Percentiles rank a stretch among this genome's conserved stretches.
Conservation (phyloP, 148 eudicot genomes). For the Dianthus caryophyllus region DNA sequence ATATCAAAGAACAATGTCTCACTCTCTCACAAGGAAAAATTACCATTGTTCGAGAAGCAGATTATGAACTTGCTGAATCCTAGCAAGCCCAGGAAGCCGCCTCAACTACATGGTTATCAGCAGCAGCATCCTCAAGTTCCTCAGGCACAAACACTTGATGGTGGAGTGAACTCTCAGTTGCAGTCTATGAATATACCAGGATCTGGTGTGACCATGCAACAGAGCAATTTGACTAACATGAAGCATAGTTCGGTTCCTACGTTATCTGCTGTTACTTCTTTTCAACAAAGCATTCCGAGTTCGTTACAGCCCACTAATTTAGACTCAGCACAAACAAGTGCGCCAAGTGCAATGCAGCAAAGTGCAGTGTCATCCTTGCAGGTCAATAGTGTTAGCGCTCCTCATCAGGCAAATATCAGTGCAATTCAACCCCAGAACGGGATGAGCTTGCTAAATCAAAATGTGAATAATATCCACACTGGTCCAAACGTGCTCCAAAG, state of each 20-base stretch:
- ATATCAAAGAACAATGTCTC: constrained; percentile 42
- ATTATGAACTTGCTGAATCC: constrained; percentile 50
- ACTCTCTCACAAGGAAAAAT: constrained; percentile 51
- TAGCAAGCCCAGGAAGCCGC: constrained; percentile 57
- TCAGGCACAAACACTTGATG: constrained; percentile 64
- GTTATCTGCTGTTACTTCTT: constrained; percentile 44
- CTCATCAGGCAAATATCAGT: constrained; percentile 54
- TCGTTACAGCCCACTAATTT: constrained; percentile 47
- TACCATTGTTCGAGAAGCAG: constrained; percentile 69
- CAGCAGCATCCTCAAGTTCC: constrained; percentile 63
- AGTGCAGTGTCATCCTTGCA: constrained; percentile 58
- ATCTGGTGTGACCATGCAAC: constrained; percentile 54
- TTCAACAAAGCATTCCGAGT: constrained; percentile 54
- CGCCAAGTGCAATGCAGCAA: constrained; percentile 59
- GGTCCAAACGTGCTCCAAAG: constrained; percentile 62
- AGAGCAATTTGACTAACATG: constrained; percentile 44
- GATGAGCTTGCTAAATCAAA: constrained; percentile 43
- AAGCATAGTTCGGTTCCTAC: constrained; percentile 63
- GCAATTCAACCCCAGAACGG: constrained; percentile 61
- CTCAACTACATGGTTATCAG: constrained; percentile 58
- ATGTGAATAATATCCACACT: constrained; percentile 48
- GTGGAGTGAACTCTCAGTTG: constrained; percentile 50
- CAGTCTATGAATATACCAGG: constrained; percentile 55
- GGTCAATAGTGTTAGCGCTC: constrained; percentile 57
- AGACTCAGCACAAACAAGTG: constrained; percentile 61